Percentiles rank a stretch among this genome's conserved stretches.
Evolutionary conservation across 2,329 filamentous ascomycete genomes (phyloP).

Genomic region (Cadophora gregata): DNA sequence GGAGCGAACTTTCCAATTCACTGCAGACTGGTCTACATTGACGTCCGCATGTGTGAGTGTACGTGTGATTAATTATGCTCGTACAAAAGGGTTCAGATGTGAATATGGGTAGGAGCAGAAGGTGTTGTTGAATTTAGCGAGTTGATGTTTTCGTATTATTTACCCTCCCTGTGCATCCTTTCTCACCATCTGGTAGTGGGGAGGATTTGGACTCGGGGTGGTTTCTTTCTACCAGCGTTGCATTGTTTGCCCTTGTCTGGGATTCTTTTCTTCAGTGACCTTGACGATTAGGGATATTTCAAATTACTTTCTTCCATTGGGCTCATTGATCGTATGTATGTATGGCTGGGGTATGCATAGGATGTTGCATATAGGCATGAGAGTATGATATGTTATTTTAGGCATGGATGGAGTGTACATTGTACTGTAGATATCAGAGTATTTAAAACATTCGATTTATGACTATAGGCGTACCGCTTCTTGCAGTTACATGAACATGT

Average conservation of each 20-base stretch:
- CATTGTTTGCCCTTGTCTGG: constrained; percentile 31
- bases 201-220: neutral
- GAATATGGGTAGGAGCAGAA: neutral
- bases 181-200: neutral
- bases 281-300: neutral
- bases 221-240: constrained; percentile 29
- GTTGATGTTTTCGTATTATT: neutral
- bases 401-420: neutral
- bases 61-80: constrained; percentile 6
- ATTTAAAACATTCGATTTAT: neutral
- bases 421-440: constrained; percentile 1
- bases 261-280: constrained; percentile 18
- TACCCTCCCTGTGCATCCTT: neutral
- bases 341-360: neutral
- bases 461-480: neutral
- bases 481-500: neutral
- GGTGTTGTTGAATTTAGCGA: constrained; percentile 23
- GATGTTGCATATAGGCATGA: neutral
- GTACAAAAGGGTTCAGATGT: neutral
- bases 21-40: constrained; percentile 12
- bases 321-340: constrained; percentile 9
- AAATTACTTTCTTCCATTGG: neutral
- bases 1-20: neutral
- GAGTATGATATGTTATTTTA: neutral
- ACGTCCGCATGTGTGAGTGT: neutral